Conservation (phyloP, 2,329 filamentous ascomycete species). For the Lachnellula cervina region DNA sequence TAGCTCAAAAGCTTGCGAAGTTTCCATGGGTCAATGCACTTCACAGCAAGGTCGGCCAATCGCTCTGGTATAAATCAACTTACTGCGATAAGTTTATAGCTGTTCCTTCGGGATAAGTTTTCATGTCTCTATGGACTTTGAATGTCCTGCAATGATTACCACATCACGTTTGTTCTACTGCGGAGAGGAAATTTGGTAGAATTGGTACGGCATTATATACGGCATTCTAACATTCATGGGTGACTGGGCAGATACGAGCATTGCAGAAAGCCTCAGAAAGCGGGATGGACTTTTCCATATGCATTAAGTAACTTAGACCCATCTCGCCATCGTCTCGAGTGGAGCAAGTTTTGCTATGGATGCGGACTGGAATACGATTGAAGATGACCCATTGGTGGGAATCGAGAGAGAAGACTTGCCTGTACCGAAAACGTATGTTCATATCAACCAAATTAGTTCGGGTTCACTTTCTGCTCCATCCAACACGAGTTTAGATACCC, state of each 20-base stretch:
- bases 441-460: not conserved
- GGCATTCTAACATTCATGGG: no score
- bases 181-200: no score
- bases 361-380: slow-evolving; percentile 5
- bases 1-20: slow-evolving; percentile 11
- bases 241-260: no score
- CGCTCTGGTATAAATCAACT: not conserved
- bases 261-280: no score
- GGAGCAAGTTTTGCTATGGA: slow-evolving; percentile 16
- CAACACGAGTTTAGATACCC: slow-evolving; percentile 34
- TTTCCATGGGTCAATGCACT: slow-evolving; percentile 26
- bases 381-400: slow-evolving; percentile 17
- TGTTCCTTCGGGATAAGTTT: no score
- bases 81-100: no score
- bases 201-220: no score
- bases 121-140: no score
- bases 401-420: slow-evolving; percentile 13
- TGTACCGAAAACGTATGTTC: slow-evolving; percentile 8
- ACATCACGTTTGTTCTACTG: no score
- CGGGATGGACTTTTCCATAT: no score
- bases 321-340: slow-evolving; percentile 10
- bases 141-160: no score
- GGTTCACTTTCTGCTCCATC: slow-evolving; percentile 24
- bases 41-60: slow-evolving; percentile 11
- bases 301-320: no score